Base-by-base conservation (phyloP, 2,329 filamentous ascomycete genomes). In the Fusarium nisikadoi region DNA sequence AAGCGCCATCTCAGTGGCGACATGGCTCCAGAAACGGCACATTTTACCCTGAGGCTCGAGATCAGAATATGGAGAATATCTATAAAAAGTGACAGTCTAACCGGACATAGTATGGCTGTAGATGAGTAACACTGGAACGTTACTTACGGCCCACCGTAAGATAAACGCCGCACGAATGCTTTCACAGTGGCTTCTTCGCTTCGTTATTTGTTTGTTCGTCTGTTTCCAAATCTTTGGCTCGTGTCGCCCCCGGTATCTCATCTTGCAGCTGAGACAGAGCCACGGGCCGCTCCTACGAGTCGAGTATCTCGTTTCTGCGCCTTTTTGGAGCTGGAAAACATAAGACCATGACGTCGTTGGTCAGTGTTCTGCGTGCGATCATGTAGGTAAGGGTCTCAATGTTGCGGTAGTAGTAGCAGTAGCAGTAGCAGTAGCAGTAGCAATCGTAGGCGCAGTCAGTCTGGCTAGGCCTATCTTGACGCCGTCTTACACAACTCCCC, bases 211-310 rank as follows among this genome's bases (percentile, higher is more conserved):
- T 38, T 65, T 66, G 38, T 61, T 72, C 43, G 69, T 50, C 61
- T 49, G 64, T 57, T 69, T 57, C 70, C 45, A 64, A 49, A 50
- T 38, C 29, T 68, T 60, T 61, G 62, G 65, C 65, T 68, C 58
- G 62, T 62, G 58, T 47, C 60, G 55, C 67, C 62, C 50, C 68
- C 17, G 27, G 10, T 47, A 55, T 54, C 54, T 63, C 56, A 52
- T 52, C 55, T 71, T 27, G 55, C 67, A 76, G 58, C 73, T 72
- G 65, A 75, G 72, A 73, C 69, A 71, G 57, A 61, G 63, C 63
- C 65, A 75, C 39, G 59, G 57, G 23, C 61, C 27, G 23, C 25
- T 66, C 42, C 56, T 38, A 43, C 29, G 38, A 62, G 27, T 31
- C 45, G 49, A 56, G 54, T 43, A 57, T 54, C 53, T 59, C 47